Percentiles rank a stretch among this genome's conserved stretches.
Evolutionary conservation across 2,329 filamentous ascomycete genomes (phyloP).

Genomic region (Annulohypoxylon truncatum): DNA sequence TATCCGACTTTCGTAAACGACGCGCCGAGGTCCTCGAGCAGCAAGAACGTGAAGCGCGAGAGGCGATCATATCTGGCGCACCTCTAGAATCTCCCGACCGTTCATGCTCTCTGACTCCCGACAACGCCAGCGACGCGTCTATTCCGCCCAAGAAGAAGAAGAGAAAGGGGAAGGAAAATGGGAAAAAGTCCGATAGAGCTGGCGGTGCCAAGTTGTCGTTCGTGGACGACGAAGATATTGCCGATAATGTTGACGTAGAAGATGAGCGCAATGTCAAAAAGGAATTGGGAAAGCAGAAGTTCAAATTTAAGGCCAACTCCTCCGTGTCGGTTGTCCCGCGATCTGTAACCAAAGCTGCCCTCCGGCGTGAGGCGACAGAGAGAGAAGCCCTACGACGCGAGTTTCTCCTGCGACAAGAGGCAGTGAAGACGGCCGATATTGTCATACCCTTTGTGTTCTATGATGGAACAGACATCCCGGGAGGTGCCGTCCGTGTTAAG

Average conservation of each 20-base stretch:
- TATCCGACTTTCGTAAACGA: constrained; percentile 95
- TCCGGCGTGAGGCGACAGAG: constrained; percentile 81
- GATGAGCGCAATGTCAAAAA: constrained; percentile 42
- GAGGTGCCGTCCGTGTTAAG: constrained; percentile 84
- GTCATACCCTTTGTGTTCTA: constrained; percentile 96
- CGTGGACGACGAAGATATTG: constrained; percentile 70
- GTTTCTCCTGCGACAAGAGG: constrained; percentile 84
- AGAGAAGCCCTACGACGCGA: constrained; percentile 80
- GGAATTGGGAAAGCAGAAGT: constrained; percentile 45
- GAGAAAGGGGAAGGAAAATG: constrained; percentile 60
- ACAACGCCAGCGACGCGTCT: constrained; percentile 54
- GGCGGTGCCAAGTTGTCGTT: constrained; percentile 70
- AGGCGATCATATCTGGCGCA: constrained; percentile 61
- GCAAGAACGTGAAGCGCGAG: constrained; percentile 83
- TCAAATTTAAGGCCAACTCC: constrained; percentile 71
- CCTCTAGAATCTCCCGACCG: constrained; percentile 58
- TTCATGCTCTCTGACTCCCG: constrained; percentile 61
- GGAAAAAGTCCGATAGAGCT: constrained; percentile 53
- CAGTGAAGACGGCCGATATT: constrained; percentile 89
- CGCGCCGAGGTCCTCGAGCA: constrained; percentile 93
- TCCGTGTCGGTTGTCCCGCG: constrained; percentile 76
- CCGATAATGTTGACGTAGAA: constrained; percentile 61
- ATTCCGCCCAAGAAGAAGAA: constrained; percentile 60
- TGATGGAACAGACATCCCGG: constrained; percentile 89
- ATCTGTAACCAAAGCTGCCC: constrained; percentile 72